phyloP scores from a whole-genome alignment of 495 filamentous ascomycete species.

The Paragyromitra xinjiangensis region DNA sequence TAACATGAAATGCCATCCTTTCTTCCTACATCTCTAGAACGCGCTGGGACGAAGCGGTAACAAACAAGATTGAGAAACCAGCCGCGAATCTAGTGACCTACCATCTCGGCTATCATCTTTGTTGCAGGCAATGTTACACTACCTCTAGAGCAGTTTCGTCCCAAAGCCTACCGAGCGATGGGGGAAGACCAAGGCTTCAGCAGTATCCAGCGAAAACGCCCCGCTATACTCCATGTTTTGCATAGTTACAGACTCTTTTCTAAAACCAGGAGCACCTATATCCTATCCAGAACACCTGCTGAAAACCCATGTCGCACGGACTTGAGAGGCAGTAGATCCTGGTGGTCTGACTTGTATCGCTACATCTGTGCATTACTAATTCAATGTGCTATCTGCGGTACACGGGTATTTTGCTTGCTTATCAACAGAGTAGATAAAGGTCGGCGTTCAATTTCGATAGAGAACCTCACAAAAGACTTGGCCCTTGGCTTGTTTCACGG shows the following conservation, averaged over 20 bases:
- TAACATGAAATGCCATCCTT: not conserved
- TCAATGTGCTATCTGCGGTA: constrained; percentile 10
- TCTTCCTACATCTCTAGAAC: not conserved
- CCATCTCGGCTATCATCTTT: too few species aligned
- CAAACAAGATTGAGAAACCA: not conserved
- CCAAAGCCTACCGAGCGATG: not conserved
- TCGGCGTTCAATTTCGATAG: constrained; percentile 12
- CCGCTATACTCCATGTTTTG: not conserved
- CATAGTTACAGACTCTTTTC: not conserved
- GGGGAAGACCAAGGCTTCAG: not conserved
- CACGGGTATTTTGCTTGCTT: constrained; percentile 3
- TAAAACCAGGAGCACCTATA: not conserved
- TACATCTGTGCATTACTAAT: constrained; percentile 17
- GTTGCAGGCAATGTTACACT: too few species aligned
- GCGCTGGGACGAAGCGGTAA: not conserved
- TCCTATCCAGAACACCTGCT: not conserved
- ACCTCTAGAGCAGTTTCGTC: too few species aligned
- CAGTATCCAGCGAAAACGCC: not conserved
- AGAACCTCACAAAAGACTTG: not conserved
- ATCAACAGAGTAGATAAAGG: constrained; percentile 23
- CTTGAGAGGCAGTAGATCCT: not conserved
- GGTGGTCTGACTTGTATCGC: not conserved
- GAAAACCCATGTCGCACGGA: not conserved
- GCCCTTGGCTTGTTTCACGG: not conserved
- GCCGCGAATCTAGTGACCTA: too few species aligned